These are phyloP conservation scores for Globisporangium parvum DNA, from an alignment of 352 stramenopile genomes.

Conservation along the genomic window DNA sequence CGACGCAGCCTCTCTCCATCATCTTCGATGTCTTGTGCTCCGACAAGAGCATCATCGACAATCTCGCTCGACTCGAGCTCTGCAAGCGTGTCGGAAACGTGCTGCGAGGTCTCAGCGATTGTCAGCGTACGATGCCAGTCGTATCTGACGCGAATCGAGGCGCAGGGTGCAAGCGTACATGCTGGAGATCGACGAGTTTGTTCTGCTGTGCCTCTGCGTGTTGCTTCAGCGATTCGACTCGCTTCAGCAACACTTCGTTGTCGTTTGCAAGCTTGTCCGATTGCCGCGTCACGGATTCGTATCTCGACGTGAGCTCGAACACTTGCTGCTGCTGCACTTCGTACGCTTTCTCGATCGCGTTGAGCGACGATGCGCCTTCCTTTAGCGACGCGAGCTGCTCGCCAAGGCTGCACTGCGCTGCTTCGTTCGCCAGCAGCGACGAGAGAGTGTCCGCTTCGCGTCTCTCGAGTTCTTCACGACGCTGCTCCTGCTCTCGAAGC, in stretches of 20 bases:
- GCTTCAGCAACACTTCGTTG: neutral
- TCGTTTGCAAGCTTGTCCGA: neutral
- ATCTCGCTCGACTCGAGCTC: conserved; percentile 3
- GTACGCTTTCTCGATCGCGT: neutral
- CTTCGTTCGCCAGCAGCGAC: neutral
- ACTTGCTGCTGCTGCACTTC: conserved; percentile 1
- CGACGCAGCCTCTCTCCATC: neutral
- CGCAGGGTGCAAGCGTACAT: neutral
- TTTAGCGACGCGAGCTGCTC: neutral
- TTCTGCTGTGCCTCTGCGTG: neutral
- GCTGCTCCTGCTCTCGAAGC: neutral
- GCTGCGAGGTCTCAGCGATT: neutral
- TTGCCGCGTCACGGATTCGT: neutral
- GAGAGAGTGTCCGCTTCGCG: neutral
- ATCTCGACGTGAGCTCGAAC: conserved; percentile 1
- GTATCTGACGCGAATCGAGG: neutral
- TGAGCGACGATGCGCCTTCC: neutral
- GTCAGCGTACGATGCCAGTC: neutral
- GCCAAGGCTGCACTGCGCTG: neutral
- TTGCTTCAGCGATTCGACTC: neutral
- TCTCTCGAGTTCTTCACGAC: neutral
- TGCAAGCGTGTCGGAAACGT: neutral
- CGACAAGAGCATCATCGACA: neutral
- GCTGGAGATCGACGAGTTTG: neutral
- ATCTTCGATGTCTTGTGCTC: neutral